Evolutionary conservation across 257 asterid species (phyloP).

Genomic region (Ligustrum vulgare): DNA sequence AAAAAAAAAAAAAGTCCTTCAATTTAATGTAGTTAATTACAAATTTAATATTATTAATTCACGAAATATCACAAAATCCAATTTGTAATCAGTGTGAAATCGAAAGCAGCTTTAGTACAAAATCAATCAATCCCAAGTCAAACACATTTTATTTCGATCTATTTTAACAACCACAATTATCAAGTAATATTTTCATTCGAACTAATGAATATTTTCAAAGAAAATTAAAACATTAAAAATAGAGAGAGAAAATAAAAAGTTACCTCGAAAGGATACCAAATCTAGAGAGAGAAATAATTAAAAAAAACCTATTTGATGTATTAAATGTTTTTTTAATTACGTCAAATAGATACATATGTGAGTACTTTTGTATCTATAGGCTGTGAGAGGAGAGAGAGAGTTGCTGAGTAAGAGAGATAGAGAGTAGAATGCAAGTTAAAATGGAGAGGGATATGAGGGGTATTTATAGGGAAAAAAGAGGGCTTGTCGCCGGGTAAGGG

Average conservation of each 20-base stretch:
- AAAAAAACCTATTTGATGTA: constrained; percentile 1
- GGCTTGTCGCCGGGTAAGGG: constrained; percentile 42
- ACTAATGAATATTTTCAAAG: constrained; percentile 17
- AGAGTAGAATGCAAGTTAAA: constrained; percentile 19
- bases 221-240: neutral
- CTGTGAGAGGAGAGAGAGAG: constrained; percentile 27
- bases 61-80: constrained; percentile 2
- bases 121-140: constrained; percentile 36
- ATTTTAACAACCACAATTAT: constrained; percentile 26
- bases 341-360: constrained; percentile 20
- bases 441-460: constrained; percentile 33
- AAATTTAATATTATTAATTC: constrained; percentile 23
- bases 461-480: constrained; percentile 65
- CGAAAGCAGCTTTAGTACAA: constrained; percentile 28
- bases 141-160: constrained; percentile 34
- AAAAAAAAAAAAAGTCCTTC: neutral
- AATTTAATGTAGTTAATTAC: neutral
- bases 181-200: constrained; percentile 18
- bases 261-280: constrained; percentile 51
- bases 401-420: neutral
- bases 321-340: constrained; percentile 3
- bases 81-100: constrained; percentile 27
- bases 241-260: constrained; percentile 23
- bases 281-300: constrained; percentile 49
- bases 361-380: constrained; percentile 23